Evolutionary conservation across 108 stramenopile species (phyloP).

Genomic region (Skeletonema tropicum): DNA sequence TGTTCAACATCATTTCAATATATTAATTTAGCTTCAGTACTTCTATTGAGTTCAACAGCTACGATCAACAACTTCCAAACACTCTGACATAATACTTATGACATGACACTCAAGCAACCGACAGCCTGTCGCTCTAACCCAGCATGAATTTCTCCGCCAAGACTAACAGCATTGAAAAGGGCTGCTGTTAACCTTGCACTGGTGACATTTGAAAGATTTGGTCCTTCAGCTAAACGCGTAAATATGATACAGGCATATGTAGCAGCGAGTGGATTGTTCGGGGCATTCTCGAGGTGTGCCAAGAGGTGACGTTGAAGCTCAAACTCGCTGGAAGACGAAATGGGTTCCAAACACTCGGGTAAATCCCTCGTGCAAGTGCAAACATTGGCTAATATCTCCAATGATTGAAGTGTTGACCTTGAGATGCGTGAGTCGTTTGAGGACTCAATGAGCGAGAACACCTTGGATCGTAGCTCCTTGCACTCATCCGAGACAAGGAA

Average conservation of each 20-base stretch:
- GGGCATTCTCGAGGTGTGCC: conserved; percentile 15
- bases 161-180: conserved; percentile 6
- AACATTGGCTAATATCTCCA: conserved; percentile 30
- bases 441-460: conserved; percentile 7
- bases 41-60: no score
- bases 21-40: no score
- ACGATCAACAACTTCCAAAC: no score
- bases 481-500: conserved; percentile 12
- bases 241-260: conserved; percentile 20
- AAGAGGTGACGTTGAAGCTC: conserved; percentile 5
- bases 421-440: neutral
- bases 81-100: neutral
- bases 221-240: neutral
- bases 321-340: neutral
- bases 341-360: neutral
- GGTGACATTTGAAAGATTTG: neutral
- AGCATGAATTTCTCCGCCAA: conserved; percentile 19
- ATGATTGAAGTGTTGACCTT: conserved; percentile 15
- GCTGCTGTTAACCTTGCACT: conserved; percentile 3
- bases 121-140: conserved; percentile 21
- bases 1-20: no score
- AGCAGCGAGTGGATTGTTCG: conserved; percentile 11
- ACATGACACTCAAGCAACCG: conserved; percentile 13
- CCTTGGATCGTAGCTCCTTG: conserved; percentile 8
- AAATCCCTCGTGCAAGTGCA: neutral